These are phyloP conservation scores for Chrysoporthe cubensis DNA, from an alignment of 2,329 filamentous ascomycete genomes.

Conservation along the genomic window DNA sequence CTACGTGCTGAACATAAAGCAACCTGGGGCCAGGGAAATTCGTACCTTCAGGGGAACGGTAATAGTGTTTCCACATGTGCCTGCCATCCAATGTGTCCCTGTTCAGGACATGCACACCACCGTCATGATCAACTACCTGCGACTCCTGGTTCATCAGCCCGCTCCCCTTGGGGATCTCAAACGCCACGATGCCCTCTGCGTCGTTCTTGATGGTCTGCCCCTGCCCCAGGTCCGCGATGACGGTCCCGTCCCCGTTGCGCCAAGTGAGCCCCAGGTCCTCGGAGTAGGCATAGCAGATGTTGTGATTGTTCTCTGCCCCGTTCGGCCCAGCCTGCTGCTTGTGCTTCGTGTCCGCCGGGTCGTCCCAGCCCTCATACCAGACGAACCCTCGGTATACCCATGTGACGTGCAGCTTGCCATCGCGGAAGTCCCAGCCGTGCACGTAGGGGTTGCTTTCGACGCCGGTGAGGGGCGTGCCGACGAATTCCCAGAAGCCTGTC, in stretches of 20 bases:
- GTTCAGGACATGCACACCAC: slow-evolving; percentile 54
- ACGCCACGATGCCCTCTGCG: slow-evolving; percentile 47
- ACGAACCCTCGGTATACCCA: slow-evolving; percentile 57
- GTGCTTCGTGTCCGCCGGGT: slow-evolving; percentile 44
- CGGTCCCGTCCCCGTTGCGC: slow-evolving; percentile 43
- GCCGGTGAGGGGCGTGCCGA: slow-evolving; percentile 48
- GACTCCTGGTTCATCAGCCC: slow-evolving; percentile 56
- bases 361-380: slow-evolving; percentile 47
- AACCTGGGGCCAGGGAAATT: background rate
- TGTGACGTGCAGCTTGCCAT: slow-evolving; percentile 45
- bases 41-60: slow-evolving; percentile 40
- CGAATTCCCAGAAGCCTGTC: slow-evolving; percentile 42
- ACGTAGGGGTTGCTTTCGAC: slow-evolving; percentile 55
- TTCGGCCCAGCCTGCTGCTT: slow-evolving; percentile 49
- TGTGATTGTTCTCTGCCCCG: slow-evolving; percentile 51
- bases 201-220: slow-evolving; percentile 46
- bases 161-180: slow-evolving; percentile 48
- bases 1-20: background rate
- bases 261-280: slow-evolving; percentile 48
- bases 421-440: slow-evolving; percentile 48
- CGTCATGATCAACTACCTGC: slow-evolving; percentile 49
- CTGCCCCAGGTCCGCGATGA: slow-evolving; percentile 40
- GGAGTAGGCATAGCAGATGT: slow-evolving; percentile 54
- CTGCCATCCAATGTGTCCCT: slow-evolving; percentile 43
- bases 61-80: slow-evolving; percentile 46